Conservation (phyloP, 768 basidiomycete genomes). For the Trametes maxima region DNA sequence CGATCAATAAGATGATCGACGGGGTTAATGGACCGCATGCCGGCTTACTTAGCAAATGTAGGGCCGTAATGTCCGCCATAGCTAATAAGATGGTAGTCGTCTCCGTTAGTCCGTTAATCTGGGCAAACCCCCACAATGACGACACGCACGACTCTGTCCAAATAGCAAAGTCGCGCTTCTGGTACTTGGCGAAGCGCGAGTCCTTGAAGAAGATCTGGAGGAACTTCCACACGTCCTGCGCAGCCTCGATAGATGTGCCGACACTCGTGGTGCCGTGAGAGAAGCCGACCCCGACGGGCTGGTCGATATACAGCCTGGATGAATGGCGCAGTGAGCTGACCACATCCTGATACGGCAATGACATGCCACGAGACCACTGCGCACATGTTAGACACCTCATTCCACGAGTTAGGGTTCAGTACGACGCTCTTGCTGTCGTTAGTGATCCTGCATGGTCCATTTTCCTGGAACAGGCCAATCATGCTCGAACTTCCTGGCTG, state of each 20-base stretch:
- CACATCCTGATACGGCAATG: not conserved
- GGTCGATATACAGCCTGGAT: slow-evolving; percentile 58
- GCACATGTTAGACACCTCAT: slow-evolving; percentile 53
- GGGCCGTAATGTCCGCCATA: slow-evolving; percentile 47
- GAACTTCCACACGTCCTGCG: slow-evolving; percentile 61
- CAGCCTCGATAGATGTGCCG: slow-evolving; percentile 55
- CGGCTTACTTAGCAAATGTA: slow-evolving; percentile 36
- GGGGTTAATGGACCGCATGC: not conserved
- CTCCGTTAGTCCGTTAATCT: not conserved
- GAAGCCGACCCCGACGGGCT: slow-evolving; percentile 64
- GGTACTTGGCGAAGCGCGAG: slow-evolving; percentile 51
- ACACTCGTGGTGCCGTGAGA: slow-evolving; percentile 55
- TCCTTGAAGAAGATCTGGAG: slow-evolving; percentile 65
- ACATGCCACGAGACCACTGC: not conserved
- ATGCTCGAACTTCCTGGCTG: slow-evolving; percentile 44
- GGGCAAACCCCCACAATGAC: not conserved
- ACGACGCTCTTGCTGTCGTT: slow-evolving; percentile 53
- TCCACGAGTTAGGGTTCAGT: slow-evolving; percentile 60
- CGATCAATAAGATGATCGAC: not conserved
- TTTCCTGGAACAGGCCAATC: slow-evolving; percentile 46
- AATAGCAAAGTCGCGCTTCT: slow-evolving; percentile 50
- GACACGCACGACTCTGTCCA: slow-evolving; percentile 62
- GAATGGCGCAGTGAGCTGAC: too few species aligned
- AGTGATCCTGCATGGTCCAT: slow-evolving; percentile 45
- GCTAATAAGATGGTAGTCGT: slow-evolving; percentile 21